Evolutionary conservation across 768 basidiomycete genomes (phyloP).

Genomic region (Tylopilus intermedius): DNA sequence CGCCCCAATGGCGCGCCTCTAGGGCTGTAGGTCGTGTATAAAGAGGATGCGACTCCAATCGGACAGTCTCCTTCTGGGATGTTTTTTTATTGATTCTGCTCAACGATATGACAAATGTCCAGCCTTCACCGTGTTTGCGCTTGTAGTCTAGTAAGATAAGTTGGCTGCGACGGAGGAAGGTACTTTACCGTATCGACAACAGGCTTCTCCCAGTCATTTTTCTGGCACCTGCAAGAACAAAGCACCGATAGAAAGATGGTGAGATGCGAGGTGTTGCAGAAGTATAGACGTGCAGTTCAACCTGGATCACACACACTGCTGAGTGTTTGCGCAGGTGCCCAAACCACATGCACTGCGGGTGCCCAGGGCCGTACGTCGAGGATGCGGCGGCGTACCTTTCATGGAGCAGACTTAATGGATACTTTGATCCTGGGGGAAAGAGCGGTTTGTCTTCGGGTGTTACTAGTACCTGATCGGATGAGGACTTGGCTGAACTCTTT

Average conservation of each 20-base stretch:
- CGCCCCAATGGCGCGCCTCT: slow-evolving; percentile 90
- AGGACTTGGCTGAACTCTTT: slow-evolving; percentile 37
- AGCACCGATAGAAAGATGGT: background rate
- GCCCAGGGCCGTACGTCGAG: background rate
- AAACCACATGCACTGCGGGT: background rate
- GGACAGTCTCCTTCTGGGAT: slow-evolving; percentile 61
- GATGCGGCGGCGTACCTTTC: slow-evolving; percentile 51
- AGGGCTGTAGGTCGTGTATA: slow-evolving; percentile 60
- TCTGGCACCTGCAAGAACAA: slow-evolving; percentile 61
- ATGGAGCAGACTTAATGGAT: slow-evolving; percentile 69
- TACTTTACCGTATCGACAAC: slow-evolving; percentile 62
- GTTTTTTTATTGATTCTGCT: slow-evolving; percentile 65
- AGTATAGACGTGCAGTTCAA: background rate
- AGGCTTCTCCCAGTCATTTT: slow-evolving; percentile 85
- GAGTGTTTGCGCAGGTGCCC: background rate
- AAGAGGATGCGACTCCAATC: slow-evolving; percentile 70
- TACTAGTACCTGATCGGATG: slow-evolving; percentile 5
- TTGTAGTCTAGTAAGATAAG: slow-evolving; percentile 25
- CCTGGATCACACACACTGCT: background rate
- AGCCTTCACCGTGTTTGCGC: slow-evolving; percentile 47
- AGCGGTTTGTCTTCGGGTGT: slow-evolving; percentile 48
- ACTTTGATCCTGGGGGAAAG: slow-evolving; percentile 83
- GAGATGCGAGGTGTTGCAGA: background rate
- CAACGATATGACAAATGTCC: slow-evolving; percentile 67
- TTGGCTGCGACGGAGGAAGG: background rate